Conservation (phyloP, 2,329 filamentous ascomycete genomes). For the Ophiocordyceps camponoti-floridani region DNA sequence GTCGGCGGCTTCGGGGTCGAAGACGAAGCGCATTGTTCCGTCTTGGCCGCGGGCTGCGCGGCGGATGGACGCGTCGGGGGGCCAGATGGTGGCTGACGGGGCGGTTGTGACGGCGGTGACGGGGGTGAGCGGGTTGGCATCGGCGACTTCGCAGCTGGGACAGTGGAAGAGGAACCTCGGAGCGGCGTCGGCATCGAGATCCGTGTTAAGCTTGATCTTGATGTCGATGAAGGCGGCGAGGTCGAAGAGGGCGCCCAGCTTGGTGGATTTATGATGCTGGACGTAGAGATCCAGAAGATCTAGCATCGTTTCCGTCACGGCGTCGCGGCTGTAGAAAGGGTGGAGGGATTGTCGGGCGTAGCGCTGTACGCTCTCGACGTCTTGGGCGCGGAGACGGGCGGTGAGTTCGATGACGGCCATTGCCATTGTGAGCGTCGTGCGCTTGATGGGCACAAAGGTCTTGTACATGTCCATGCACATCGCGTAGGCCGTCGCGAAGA, state of each 20-base stretch:
- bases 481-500: constrained; percentile 55
- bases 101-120: constrained; percentile 4
- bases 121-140: constrained; percentile 12
- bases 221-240: constrained; percentile 69
- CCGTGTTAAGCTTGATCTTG: constrained; percentile 72
- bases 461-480: constrained; percentile 83
- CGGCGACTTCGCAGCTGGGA: constrained; percentile 27
- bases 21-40: constrained; percentile 76
- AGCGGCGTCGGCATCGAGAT: constrained; percentile 45
- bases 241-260: constrained; percentile 53
- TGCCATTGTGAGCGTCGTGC: constrained; percentile 70
- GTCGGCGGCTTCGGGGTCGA: constrained; percentile 59
- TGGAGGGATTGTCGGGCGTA: constrained; percentile 5
- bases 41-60: constrained; percentile 30
- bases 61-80: constrained; percentile 14
- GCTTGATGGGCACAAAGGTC: constrained; percentile 83
- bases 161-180: constrained; percentile 48
- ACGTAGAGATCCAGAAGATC: constrained; percentile 88
- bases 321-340: constrained; percentile 20
- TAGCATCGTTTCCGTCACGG: constrained; percentile 60
- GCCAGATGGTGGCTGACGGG: constrained; percentile 5
- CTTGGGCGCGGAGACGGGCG: constrained; percentile 43
- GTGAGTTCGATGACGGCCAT: constrained; percentile 70
- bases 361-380: constrained; percentile 25
- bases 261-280: constrained; percentile 58